These are phyloP conservation scores for Desmodesmus armatus DNA, from an alignment of 139 green algal genomes.

Conservation along the genomic window DNA sequence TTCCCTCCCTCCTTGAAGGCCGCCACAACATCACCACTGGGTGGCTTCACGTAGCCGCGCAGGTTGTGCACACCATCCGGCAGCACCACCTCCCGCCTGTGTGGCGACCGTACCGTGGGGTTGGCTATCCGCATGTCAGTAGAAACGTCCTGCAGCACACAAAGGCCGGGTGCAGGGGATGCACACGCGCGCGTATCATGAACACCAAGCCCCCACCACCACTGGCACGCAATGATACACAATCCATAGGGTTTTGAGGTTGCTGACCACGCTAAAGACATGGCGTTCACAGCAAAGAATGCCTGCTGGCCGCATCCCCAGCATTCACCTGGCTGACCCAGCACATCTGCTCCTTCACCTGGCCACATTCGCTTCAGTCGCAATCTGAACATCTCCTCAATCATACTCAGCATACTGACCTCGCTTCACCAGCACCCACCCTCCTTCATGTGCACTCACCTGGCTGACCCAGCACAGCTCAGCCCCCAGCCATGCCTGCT, in stretches of 20 bases:
- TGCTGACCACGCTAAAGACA: no score
- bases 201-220: no score
- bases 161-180: no score
- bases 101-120: constrained; percentile 52
- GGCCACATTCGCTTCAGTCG: no score
- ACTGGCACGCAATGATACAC: no score
- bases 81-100: constrained; percentile 88
- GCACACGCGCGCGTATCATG: no score
- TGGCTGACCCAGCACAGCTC: constrained; percentile 88
- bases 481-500: constrained; percentile 98
- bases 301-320: no score
- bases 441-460: constrained; percentile 33
- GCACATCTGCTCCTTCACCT: constrained; percentile 93
- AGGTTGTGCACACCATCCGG: constrained; percentile 92
- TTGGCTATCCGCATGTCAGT: constrained; percentile 63
- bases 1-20: background rate
- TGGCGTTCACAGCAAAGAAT: no score
- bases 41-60: constrained; percentile 79
- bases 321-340: constrained; percentile 78
- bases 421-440: no score
- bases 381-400: no score
- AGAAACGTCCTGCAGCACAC: constrained; percentile 44
- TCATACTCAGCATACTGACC: no score
- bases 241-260: no score
- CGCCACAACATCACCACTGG: background rate